These are phyloP conservation scores for Lolium perenne DNA, from an alignment of 176 grass and related monocot species.

Conservation along the genomic window DNA sequence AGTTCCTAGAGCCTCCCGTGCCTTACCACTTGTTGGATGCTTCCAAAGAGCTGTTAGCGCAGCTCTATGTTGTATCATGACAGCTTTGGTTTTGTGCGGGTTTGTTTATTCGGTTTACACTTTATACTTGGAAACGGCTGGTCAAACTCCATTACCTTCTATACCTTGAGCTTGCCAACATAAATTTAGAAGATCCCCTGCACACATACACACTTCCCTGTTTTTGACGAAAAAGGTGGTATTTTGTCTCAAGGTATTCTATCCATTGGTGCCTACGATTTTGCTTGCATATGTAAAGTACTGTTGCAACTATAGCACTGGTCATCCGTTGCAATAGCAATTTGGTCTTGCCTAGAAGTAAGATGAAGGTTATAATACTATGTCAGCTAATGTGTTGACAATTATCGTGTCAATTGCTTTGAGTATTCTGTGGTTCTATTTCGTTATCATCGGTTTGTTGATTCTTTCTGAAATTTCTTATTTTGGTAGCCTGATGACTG, in stretches of 20 bases:
- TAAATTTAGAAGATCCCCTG: not conserved
- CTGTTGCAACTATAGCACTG: not conserved
- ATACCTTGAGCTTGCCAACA: not conserved
- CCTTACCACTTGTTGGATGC: conserved; percentile 16
- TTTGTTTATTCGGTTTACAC: conserved; percentile 27
- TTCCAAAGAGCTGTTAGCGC: conserved; percentile 23
- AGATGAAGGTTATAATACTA: not conserved
- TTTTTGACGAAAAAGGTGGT: not conserved
- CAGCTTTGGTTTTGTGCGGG: conserved; percentile 27
- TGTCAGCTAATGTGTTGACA: conserved; percentile 18
- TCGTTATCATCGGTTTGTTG: conserved; percentile 22
- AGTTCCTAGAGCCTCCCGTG: conserved; percentile 34
- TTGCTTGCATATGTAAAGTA: not conserved
- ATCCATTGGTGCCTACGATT: not conserved
- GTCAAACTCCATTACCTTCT: conserved; percentile 42
- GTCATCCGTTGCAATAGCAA: not conserved
- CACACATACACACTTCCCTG: not conserved
- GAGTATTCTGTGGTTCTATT: conserved; percentile 8
- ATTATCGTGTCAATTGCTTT: conserved; percentile 23
- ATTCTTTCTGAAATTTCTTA: not conserved
- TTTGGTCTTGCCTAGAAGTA: conserved; percentile 5
- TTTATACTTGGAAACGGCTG: conserved; percentile 25
- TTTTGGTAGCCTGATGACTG: conserved; percentile 6
- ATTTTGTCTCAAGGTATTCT: not conserved
- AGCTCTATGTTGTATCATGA: conserved; percentile 18